phyloP scores from a whole-genome alignment of 306 rosid genomes.

The Hippophae tibetana region DNA sequence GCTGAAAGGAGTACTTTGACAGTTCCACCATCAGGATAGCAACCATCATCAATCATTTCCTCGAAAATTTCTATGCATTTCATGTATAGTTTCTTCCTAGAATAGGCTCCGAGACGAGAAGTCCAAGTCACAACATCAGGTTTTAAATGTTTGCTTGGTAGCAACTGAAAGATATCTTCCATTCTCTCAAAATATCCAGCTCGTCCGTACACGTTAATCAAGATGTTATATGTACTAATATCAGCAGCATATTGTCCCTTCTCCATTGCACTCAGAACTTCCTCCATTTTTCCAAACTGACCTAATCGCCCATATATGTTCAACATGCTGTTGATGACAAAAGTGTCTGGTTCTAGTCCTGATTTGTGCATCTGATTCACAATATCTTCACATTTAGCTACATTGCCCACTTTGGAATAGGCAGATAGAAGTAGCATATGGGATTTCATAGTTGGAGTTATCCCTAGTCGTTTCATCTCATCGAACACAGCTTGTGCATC shows the following conservation, averaged over 20 bases:
- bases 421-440: constrained; percentile 87
- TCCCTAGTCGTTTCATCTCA: constrained; percentile 75
- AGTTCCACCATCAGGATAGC: constrained; percentile 90
- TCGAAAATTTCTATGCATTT: constrained; percentile 81
- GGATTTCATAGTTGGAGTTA: constrained; percentile 87
- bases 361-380: constrained; percentile 63
- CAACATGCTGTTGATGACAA: constrained; percentile 71
- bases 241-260: constrained; percentile 50
- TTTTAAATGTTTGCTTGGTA: constrained; percentile 43
- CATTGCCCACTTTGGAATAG: constrained; percentile 57
- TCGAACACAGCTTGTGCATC: constrained; percentile 69
- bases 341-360: constrained; percentile 67
- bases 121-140: constrained; percentile 98
- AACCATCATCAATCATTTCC: constrained; percentile 84
- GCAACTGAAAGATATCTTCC: constrained; percentile 55
- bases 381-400: constrained; percentile 64
- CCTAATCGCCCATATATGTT: constrained; percentile 78
- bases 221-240: constrained; percentile 73
- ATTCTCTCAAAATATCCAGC: constrained; percentile 67
- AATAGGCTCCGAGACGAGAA: constrained; percentile 77
- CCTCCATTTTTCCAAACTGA: constrained; percentile 70
- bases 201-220: constrained; percentile 72
- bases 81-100: constrained; percentile 65
- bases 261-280: constrained; percentile 53
- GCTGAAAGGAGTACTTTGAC: constrained; percentile 76